Evolutionary conservation across 352 stramenopile genomes (phyloP), one percentile per base, ranked within the genome.

Genomic region (Phytophthora megakarya): DNA sequence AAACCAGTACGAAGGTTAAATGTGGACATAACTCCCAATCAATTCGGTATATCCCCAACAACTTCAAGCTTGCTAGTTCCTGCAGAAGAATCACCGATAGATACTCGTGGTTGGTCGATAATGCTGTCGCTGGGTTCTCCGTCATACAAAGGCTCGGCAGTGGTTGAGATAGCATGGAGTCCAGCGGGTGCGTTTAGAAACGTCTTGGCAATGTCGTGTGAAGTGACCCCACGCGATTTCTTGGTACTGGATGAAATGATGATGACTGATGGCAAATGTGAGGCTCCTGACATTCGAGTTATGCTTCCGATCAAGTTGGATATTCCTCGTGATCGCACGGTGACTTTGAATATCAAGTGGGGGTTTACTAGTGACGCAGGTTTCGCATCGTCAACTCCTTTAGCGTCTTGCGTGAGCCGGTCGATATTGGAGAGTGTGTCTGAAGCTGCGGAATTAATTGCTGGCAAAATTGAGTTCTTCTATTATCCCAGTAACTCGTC

Each of bases 31-130:
- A 38, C 33, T 16, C 45, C 70, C 8, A 64, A 77, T 40, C 80
- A 90, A 22, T 58, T 77, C 23, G 66, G 71, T 25, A 63, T 79
- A 43, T 84, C 75, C 30, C 60, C 72, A 12, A 54, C 45, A 5
- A 76, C 63, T 5, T 89, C 72, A 37, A 87, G 64, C 8, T 65
- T 96, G 55, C 53, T 93, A 12, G 66, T 96, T 19, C 80, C 81
- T 32, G 72, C 92, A 7, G 86, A 95, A 75, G 88, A 95, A 65
- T 80, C 74, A 11, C 87, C 87, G 6, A 65, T 59, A 39, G 79
- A 90, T 39, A 76, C 83, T 30, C 56, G 67, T 21, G 85, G 80
- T 1, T 96, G 87, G 84, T 67, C 46, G 2, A 54, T 88, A 32
- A 75, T 56, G 8, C 28, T 91, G 18, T 81, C 76, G 8, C 54